Evolutionary conservation across 768 basidiomycete species (phyloP).

Genomic region (Floccularia luteovirens): DNA sequence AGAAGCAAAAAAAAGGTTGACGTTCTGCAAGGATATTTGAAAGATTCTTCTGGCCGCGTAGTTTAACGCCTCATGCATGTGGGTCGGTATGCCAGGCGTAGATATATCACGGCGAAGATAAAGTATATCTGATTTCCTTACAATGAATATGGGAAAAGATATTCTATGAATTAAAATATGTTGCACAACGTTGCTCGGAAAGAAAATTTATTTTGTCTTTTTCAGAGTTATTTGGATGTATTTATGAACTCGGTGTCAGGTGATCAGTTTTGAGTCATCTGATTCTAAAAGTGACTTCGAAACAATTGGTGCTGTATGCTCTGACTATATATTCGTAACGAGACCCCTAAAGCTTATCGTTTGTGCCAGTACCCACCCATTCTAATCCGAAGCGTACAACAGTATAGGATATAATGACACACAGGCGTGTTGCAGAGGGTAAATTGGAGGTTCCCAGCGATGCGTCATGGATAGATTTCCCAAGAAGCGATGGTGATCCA

Average conservation of each 20-base stretch:
- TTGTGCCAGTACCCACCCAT: background rate
- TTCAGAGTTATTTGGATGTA: too few species aligned
- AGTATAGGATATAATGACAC: slow-evolving; percentile 12
- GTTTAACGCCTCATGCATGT: slow-evolving; percentile 62
- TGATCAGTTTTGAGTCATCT: too few species aligned
- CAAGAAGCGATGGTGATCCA: slow-evolving; percentile 51
- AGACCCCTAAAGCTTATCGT: slow-evolving; percentile 3
- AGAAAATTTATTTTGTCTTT: too few species aligned
- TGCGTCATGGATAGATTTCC: slow-evolving; percentile 51
- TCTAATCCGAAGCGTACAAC: background rate
- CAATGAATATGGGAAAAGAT: background rate
- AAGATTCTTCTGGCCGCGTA: slow-evolving; percentile 45
- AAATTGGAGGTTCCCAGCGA: slow-evolving; percentile 35
- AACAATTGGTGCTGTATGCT: too few species aligned
- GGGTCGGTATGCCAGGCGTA: slow-evolving; percentile 40
- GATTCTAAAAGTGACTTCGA: too few species aligned
- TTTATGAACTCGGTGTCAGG: too few species aligned
- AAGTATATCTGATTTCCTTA: background rate
- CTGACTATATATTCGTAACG: too few species aligned
- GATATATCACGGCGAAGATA: slow-evolving; percentile 33
- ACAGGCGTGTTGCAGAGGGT: slow-evolving; percentile 19
- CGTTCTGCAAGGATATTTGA: slow-evolving; percentile 43
- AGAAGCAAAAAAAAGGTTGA: slow-evolving; percentile 30
- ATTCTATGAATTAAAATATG: background rate
- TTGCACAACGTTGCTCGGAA: background rate